phyloP scores from a whole-genome alignment of 805 yeast genomes.

The Henningerozyma blattae region DNA sequence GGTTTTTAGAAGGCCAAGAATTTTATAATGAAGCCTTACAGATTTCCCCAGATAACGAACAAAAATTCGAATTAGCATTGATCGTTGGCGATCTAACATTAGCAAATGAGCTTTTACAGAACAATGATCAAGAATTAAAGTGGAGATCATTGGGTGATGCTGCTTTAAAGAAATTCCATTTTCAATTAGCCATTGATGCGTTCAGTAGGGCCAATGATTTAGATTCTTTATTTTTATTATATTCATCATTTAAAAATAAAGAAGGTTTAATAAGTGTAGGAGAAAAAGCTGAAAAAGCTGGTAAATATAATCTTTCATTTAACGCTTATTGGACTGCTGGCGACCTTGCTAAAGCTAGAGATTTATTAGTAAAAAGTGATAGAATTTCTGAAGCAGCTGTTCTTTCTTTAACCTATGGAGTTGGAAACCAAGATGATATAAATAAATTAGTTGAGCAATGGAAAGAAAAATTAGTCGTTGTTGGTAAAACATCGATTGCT shows the following conservation, averaged over 20 bases:
- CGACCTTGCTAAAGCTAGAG: conserved; percentile 49
- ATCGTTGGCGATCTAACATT: conserved; percentile 57
- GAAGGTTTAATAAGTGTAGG: conserved; percentile 53
- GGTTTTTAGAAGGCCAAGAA: conserved; percentile 91
- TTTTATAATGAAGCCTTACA: conserved; percentile 71
- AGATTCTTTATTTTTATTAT: conserved; percentile 68
- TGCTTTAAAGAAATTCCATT: conserved; percentile 67
- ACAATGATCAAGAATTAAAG: conserved; percentile 48
- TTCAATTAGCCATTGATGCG: conserved; percentile 68
- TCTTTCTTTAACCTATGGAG: conserved; percentile 60
- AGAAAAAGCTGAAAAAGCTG: conserved; percentile 50
- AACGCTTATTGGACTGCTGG: conserved; percentile 84
- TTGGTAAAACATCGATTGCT: conserved; percentile 47
- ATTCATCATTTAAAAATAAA: conserved; percentile 69
- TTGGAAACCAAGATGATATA: conserved; percentile 31
- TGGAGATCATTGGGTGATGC: conserved; percentile 91
- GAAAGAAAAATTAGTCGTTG: conserved; percentile 44
- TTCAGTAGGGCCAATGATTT: conserved; percentile 71
- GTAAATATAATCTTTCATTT: conserved; percentile 83
- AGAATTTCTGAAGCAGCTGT: conserved; percentile 79
- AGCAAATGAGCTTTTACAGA: conserved; percentile 56
- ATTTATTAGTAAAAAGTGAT: conserved; percentile 52
- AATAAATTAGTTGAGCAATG: conserved; percentile 44
- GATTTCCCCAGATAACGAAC: conserved; percentile 78
- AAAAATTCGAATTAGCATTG: conserved; percentile 81